phyloP scores from a whole-genome alignment of 2,329 filamentous ascomycete species.

The Chrysoporthe cubensis region DNA sequence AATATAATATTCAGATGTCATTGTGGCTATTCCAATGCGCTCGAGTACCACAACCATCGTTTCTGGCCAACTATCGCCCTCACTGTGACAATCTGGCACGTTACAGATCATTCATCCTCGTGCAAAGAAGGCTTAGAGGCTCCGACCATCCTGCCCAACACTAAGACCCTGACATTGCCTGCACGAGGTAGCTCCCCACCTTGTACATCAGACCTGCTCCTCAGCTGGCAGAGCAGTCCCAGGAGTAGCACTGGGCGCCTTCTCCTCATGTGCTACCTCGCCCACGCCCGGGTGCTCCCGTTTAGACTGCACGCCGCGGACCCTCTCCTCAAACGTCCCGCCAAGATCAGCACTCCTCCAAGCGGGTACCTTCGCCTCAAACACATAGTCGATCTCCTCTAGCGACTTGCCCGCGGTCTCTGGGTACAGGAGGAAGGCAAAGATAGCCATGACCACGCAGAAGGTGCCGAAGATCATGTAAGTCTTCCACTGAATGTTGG shows the following conservation, averaged over 20 bases:
- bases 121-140: too few species aligned
- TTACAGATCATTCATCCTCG: too few species aligned
- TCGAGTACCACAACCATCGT: too few species aligned
- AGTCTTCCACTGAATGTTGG: constrained; percentile 53
- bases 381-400: constrained; percentile 56
- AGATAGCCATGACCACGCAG: constrained; percentile 53
- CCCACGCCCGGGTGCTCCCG: neutral
- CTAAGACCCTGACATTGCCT: neutral
- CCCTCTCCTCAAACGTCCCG: constrained; percentile 24
- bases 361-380: constrained; percentile 39
- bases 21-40: too few species aligned
- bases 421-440: constrained; percentile 59
- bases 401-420: constrained; percentile 60
- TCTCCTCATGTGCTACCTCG: constrained; percentile 20
- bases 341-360: constrained; percentile 21
- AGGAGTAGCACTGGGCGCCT: neutral
- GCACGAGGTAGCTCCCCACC: neutral
- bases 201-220: constrained; percentile 14
- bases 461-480: constrained; percentile 59
- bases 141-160: neutral
- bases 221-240: neutral
- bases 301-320: constrained; percentile 19
- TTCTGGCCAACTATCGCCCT: too few species aligned
- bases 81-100: too few species aligned
- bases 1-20: too few species aligned